Base-by-base conservation (phyloP, 129 eudicot genomes). In the Escallonia herrerae region DNA sequence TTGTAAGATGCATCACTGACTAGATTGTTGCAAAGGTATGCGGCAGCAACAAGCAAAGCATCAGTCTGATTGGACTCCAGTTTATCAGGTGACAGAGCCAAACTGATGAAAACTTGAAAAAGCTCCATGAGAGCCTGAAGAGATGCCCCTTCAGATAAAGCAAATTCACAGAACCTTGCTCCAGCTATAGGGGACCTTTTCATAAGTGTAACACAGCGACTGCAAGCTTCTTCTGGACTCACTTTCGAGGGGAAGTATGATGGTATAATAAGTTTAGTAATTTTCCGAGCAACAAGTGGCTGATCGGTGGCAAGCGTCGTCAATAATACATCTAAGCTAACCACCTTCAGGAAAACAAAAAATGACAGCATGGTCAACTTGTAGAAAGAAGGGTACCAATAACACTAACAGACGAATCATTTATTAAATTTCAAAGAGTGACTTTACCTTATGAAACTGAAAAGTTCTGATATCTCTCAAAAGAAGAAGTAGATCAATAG, bases 161-260 rank as follows among this genome's bases (percentile, higher is more conserved):
- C 80, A 70, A 86, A 89, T 71, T 94, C 97, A 74, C 99, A 94
- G 64, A 94, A 89, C 69, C 90, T 83, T 66, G 99, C 99, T 44
- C 97, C 99, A 46, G 97, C 99, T 51, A 65, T 44, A 0, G 99
- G 97, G 62, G 97, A 84, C 78, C 99, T 84, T 76, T 80, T 94
- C 43, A 89, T 74, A n/a, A 94, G 90, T 52, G 96, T 80, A 42
- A 86, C 71, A 70, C 82, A 86, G 40, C 99, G 96, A 22, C 74
- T 75, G 43, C 95, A 86, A 66, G 97, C 99, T 82, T 89, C 99
- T 79, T 81, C 87, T 22, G 63, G 69, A 54, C 80, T 67, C 59
- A 84, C 86, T 12, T 72, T 78, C 51, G 90, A 74, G 3, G 99
- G 99, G 59, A 94, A 94, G 71, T 94, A 94, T 33, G 97, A 94